Conservation (phyloP, 352 stramenopile species). For the Halophytophthora polymorphica region DNA sequence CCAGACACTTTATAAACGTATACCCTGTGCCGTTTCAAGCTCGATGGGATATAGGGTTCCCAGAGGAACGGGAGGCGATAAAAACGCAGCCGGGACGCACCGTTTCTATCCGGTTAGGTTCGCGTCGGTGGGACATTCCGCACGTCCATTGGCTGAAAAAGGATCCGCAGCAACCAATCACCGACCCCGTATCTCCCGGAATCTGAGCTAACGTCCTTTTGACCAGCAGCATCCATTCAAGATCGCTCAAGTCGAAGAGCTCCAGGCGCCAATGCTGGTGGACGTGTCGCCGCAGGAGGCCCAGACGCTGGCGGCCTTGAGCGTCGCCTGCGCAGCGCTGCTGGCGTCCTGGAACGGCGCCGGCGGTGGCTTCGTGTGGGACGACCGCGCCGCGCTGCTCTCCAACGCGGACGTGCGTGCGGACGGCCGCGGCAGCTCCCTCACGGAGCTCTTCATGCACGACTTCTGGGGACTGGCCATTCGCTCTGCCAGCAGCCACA, state of each 20-base stretch:
- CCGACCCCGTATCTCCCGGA: background rate
- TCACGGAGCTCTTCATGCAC: conserved; percentile 56
- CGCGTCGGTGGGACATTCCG: background rate
- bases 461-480: conserved; percentile 89
- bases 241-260: background rate
- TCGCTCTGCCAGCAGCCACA: conserved; percentile 59
- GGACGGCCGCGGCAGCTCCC: conserved; percentile 12
- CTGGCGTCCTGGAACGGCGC: conserved; percentile 50
- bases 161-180: conserved; percentile 1
- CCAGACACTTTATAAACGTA: too few relatives aligned
- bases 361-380: conserved; percentile 82
- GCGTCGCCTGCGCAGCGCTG: conserved; percentile 38
- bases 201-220: too few relatives aligned
- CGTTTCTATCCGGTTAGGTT: conserved; percentile 1
- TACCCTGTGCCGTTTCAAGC: background rate
- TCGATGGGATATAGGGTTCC: background rate
- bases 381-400: conserved; percentile 83
- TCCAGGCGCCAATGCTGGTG: conserved; percentile 14
- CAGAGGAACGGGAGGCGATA: conserved; percentile 9
- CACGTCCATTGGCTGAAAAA: conserved; percentile 15
- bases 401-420: conserved; percentile 57
- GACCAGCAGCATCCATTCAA: conserved; percentile 3
- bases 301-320: background rate
- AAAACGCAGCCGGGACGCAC: conserved; percentile 15
- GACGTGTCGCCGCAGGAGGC: conserved; percentile 14